Conservation (phyloP, 345 rosid genomes). For the Pugionium dolabratum region DNA sequence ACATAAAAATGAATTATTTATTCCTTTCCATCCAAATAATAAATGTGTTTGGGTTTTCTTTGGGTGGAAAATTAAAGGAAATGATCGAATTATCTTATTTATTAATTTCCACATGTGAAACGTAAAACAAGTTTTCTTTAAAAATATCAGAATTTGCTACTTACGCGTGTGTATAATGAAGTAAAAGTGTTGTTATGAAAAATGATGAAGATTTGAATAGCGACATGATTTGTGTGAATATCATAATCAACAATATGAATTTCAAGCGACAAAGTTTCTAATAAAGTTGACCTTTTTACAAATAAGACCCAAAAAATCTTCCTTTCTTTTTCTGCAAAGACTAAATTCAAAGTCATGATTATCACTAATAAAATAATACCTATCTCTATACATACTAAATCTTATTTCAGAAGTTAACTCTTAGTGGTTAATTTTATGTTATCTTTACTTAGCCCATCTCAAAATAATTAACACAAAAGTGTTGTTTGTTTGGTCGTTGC, state of each 20-base stretch:
- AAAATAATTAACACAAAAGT: too few species aligned
- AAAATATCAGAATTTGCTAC: conserved; percentile 24
- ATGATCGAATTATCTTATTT: background rate
- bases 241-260: conserved; percentile 26
- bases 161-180: conserved; percentile 37
- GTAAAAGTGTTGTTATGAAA: conserved; percentile 31
- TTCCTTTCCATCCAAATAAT: background rate
- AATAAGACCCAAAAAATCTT: conserved; percentile 13
- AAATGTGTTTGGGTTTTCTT: too few species aligned
- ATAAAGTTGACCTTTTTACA: conserved; percentile 36
- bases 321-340: conserved; percentile 27
- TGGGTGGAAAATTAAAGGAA: too few species aligned
- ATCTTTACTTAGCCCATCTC: too few species aligned
- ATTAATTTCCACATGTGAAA: conserved; percentile 6
- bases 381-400: background rate
- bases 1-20: too few species aligned
- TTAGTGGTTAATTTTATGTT: too few species aligned
- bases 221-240: conserved; percentile 30
- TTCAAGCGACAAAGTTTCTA: conserved; percentile 36
- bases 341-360: conserved; percentile 40
- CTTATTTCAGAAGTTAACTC: too few species aligned
- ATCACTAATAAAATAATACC: conserved; percentile 31
- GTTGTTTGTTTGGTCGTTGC: too few species aligned
- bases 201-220: conserved; percentile 41
- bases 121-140: conserved; percentile 17